These are phyloP conservation scores for Arachnopeziza araneosa DNA, from an alignment of 2,329 filamentous ascomycete species.

Conservation along the genomic window DNA sequence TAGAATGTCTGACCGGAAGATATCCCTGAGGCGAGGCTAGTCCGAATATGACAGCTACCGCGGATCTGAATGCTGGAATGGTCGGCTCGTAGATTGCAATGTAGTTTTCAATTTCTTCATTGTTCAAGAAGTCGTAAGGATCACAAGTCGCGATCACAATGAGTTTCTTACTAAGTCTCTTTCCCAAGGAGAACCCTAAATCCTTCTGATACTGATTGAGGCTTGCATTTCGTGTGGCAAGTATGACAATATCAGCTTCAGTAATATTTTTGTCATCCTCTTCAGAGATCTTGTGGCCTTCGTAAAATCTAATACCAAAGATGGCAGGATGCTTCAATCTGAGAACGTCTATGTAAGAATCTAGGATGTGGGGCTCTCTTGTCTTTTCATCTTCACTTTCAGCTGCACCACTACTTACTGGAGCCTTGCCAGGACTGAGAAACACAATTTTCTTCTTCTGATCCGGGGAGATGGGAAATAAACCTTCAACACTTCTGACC, in stretches of 20 bases:
- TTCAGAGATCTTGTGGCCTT: conserved; percentile 27
- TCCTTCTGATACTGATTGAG: conserved; percentile 33
- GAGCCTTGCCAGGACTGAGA: conserved; percentile 34
- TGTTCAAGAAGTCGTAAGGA: conserved; percentile 40
- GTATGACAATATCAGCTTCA: conserved; percentile 35
- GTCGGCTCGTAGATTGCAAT: conserved; percentile 41
- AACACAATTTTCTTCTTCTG: conserved; percentile 29
- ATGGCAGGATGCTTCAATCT: conserved; percentile 24
- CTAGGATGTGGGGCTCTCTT: conserved; percentile 29
- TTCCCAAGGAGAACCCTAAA: conserved; percentile 31
- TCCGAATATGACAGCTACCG: conserved; percentile 36
- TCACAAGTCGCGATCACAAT: conserved; percentile 37
- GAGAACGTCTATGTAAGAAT: conserved; percentile 32
- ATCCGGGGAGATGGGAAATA: conserved; percentile 29
- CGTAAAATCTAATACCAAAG: conserved; percentile 31
- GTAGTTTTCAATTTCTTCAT: conserved; percentile 34
- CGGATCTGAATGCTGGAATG: conserved; percentile 36
- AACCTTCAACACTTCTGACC: conserved; percentile 29
- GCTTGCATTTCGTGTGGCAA: conserved; percentile 36
- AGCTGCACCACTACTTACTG: conserved; percentile 33
- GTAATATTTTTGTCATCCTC: conserved; percentile 30
- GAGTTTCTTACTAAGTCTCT: conserved; percentile 26
- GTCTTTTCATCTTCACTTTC: conserved; percentile 34
- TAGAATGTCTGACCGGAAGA: conserved; percentile 32
- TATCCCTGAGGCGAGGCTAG: conserved; percentile 24